Evolutionary conservation across 2,329 filamentous ascomycete genomes (phyloP), one percentile per base, ranked within the genome.

Genomic region (Hansfordia pulvinata): DNA sequence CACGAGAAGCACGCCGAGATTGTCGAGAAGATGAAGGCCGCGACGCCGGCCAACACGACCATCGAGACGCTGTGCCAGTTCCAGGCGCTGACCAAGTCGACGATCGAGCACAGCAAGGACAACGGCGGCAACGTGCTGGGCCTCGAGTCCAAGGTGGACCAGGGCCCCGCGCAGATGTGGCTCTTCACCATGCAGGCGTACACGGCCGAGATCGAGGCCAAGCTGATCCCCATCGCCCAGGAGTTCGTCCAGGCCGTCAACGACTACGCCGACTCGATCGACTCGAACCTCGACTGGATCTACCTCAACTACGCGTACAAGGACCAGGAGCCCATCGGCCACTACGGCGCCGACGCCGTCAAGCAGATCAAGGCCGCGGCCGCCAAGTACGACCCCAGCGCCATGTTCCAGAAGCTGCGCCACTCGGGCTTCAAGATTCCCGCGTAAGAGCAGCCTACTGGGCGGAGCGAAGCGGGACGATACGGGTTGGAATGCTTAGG

Each of bases 231-330:
- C 5, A 30, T 47, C 17, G 40, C 41, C 10, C 27, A 42, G 10
- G 37, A 43, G 19, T 41, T 31, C 26, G 12, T 31, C 11, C 25
- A 29, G 22, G 26, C 28, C 5, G 26, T 35, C 17, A 27, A 36
- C 9, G 28, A 30, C 4, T 34, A 31, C 27, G 31, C 31, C 12
- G 25, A 14, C 11, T 19, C 10, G 6, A 23, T 29, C 14, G 28
- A 19, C 10, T 16, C 26, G 15, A 30, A 26, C 22, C 11, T 22
- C 9, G 20, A 33, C 24, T 33, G 30, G 30, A 14, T 9, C 20
- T 62, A 58, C 33, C 40, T 60, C 19, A 60, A 62, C 36, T 61
- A 62, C 23, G 54, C 53, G 3, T 43, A 49, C 18, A 30, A 35
- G 5, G 42, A 38, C 15, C 54, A 60, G 37, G 38, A 52, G 23